Base-by-base conservation (phyloP, 2,329 filamentous ascomycete species). In the Lasiodiplodia hormozganensis region DNA sequence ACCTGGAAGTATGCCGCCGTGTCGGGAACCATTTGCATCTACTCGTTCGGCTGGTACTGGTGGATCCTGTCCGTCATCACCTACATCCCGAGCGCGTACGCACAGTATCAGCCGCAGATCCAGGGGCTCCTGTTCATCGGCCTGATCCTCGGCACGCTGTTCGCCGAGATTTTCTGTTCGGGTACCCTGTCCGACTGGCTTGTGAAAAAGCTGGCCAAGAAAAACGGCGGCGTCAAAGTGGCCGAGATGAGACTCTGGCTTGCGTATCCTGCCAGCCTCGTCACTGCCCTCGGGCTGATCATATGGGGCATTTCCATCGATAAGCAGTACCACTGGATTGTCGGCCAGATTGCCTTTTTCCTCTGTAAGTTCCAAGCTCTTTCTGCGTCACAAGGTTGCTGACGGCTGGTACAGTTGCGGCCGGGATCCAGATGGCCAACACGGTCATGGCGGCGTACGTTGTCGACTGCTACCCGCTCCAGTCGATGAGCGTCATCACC, bases 191-290 rank as follows among this genome's bases (percentile, higher is more conserved):
- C 85, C 71, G 87, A 88, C 73, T 77, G 74, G 67, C 79, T 88
- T 16, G 80, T 87, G n/a, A 68, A 78, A n/a, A 74, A 74, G 49
- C 72, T 87, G 40, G 80, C 84, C 1, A 81, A 78, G 70, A 77
- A 75, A 58, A 85, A 85, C 69, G 75, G 75, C 18, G 79, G 80
- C 31, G 71, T 82, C 7, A 80, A 83, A 38, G 76, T 82, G 1
- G 79, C 86, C 0, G 86, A 88, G 75, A 86, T 86, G 85, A 79
- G 86, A 18, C 74, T 88, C 25, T 88, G 85, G 85, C 74, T 88
- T 14, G 82, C 81, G 2, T 88, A 87, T 74, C 86, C 86, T 7
- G 86, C 85, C 14, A 80, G 82, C 2, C 10, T 84, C 4, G 68
- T 86, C 12, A 85, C 81, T 0, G 80, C 82, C 21, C 47, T 86